Evolutionary conservation across 768 basidiomycete genomes (phyloP), one percentile per base, ranked within the genome.

Genomic region (Macrocybe gigantea): DNA sequence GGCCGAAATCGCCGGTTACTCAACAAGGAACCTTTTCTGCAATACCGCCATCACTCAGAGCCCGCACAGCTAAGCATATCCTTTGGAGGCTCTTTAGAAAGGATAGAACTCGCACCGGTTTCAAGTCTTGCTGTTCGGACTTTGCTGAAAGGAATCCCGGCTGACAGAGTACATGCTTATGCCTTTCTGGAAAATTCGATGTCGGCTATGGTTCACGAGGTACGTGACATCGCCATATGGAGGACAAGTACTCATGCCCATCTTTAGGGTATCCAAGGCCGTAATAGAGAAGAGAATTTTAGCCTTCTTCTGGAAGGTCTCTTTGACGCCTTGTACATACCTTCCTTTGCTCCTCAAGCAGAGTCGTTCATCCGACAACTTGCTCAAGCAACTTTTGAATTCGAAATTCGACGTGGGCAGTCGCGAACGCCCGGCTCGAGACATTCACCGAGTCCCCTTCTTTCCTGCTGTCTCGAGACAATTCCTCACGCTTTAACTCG

Each of bases 1-100:
- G 96, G 96, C 1, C 73, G 96, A 42, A 99, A 98, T 64, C 77
- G 96, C 29, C 80, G 88, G 36, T 73, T 97, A 50, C 70, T 96
- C 49, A 80, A 84, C 49, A 85, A 87, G 52, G 88, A 93, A 42
- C 87, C 90, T 1, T 64, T 78, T 14, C 68, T 99, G 44, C 75
- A 78, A 34, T 95, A 84, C 63, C 77, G 76, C 8, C 72, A 83
- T 41, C 77, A 82, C 53, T 82, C 84, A 0, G 80, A 88, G 33
- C 74, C 85, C 1, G 82, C 92, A 1, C 82, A 77, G 55, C 68
- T 90, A 39, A 64, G 77, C 1, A 68, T 98, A 36, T 84, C 85
- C 5, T 93, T 97, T 56, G 78, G 77, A 14, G 87, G 86, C 12
- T 77, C 74, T 33, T 60, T 67, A 11, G 79, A 83, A 54, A 75